Base-by-base conservation (phyloP, 495 filamentous ascomycete species). In the Trichocladium uniseriatum region DNA sequence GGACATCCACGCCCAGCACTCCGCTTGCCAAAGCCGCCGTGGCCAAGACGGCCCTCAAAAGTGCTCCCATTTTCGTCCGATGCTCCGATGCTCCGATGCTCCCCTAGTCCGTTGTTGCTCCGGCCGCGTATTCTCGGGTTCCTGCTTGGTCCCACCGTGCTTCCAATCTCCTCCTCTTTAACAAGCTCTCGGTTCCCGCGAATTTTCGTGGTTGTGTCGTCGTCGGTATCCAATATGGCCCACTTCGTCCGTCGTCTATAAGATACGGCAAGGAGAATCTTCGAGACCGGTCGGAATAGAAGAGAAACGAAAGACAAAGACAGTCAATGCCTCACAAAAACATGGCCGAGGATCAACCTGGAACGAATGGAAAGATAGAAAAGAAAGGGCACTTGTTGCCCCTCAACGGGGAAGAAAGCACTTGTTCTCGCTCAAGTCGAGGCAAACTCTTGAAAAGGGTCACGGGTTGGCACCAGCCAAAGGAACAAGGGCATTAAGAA, bases 1-100 rank as follows among this genome's bases (percentile, higher is more conserved):
- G 77, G 15, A 90, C 71, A 61, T 94, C 84, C 43, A 67, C 75
- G 47, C 79, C 85, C 22, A 71, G 31, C n/a, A 67, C 71, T 7
- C 69, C 63, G 38, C 59, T 61, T 29, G 58, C 62, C 47, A 66
- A 48, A 32, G 60, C 54, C 45, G 57, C 53, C 44, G 57, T 66
- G 24, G 61, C 68, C 58, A 64, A 54, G 47, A 65, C 51, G n/a
- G 64, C 66, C 46, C 56, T 56, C 40, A 64, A 51, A 41, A 69
- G 42, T 43, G 43, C 34, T 24, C 31, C 32, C 48, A 47, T 58
- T 31, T 36, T 40, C 48, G 54, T 57, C 32, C n/a, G 32, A 14
- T 21, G 41, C 31, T 16, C 15, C 31, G 11, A 29, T 29, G 31
- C 24, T 27, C 24, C 24, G 5, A n/a, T n/a, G n/a, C n/a, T n/a